Evolutionary conservation across 2,329 filamentous ascomycete species (phyloP), one percentile per base, ranked within the genome.

Genomic region (Pseudopithomyces maydicus): DNA sequence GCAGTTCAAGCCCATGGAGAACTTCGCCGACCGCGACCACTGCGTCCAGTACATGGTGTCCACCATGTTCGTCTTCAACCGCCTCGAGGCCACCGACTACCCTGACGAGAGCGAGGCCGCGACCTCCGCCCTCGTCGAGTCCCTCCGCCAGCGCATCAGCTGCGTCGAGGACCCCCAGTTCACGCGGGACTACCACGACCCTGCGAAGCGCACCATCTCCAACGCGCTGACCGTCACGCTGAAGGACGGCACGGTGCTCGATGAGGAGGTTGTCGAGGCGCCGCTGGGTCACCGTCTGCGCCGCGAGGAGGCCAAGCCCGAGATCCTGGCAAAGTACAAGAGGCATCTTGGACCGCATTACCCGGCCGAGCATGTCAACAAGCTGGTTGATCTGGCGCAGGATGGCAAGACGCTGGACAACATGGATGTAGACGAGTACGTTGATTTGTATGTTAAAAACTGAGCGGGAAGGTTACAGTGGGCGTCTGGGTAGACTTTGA

Each of bases 1-100:
- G 86, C 95, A 99, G 82, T 96, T 97, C 86, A 98, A 97, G 86
- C 89, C 93, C 69, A 96, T 99, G 91, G 93, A 97, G 84, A 99
- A 99, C 88, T 99, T 98, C 56, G 95, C 95, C 74, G 95, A 99
- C 81, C 92, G 95, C 74, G 95, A 99, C 80, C 95, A 99, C 86
- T 99, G 95, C 82, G 94, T 99, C 68, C 95, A 98, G 78, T 99
- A 99, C 87, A 99, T 99, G 95, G 91, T 92, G 74, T 84, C 93
- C 63, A 92, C 92, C 72, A 98, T 98, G 92, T 89, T 99, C 67
- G 89, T 90, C 66, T 98, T 94, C 79, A 92, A 95, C 78, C 92
- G 95, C 65, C 90, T 99, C 62, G 90, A 93, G 70, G 94, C 95
- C 49, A 90, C 85, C 64, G 95, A 99, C 82, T 99, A 99, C 84